phyloP scores from a whole-genome alignment of 148 eudicot species.

The Camellia granthamiana region DNA sequence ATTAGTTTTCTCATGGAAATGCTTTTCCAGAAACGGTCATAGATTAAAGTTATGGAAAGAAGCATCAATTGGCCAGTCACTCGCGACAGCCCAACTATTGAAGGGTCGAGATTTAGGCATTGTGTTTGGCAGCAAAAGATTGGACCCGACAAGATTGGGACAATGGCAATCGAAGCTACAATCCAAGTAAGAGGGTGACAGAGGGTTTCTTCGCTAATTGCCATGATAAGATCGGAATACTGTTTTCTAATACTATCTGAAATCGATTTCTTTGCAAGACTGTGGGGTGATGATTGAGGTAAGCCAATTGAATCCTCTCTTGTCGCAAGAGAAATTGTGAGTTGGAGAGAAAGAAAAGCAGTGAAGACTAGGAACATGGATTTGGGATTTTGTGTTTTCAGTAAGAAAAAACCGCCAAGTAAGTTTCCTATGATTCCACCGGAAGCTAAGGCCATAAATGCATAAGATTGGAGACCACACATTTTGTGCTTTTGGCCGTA shows the following conservation, averaged over 20 bases:
- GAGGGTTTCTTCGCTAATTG: constrained; percentile 47
- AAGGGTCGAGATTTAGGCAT: constrained; percentile 65
- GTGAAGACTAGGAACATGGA: constrained; percentile 56
- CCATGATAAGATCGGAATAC: constrained; percentile 53
- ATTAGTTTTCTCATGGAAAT: constrained; percentile 62
- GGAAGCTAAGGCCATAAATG: constrained; percentile 87
- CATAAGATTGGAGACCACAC: constrained; percentile 78
- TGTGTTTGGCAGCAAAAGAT: constrained; percentile 92
- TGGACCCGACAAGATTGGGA: constrained; percentile 83
- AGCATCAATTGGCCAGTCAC: constrained; percentile 76
- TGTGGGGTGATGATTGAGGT: constrained; percentile 26
- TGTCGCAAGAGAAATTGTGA: constrained; percentile 39
- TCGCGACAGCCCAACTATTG: constrained; percentile 69
- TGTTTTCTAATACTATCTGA: constrained; percentile 45
- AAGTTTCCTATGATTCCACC: constrained; percentile 85
- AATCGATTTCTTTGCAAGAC: constrained; percentile 23
- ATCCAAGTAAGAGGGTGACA: constrained; percentile 65
- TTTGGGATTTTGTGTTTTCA: constrained; percentile 51
- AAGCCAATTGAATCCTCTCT: constrained; percentile 68
- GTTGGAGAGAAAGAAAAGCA: constrained; percentile 48
- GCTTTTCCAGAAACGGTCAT: constrained; percentile 53
- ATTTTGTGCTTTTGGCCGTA: constrained; percentile 71
- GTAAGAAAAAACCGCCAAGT: constrained; percentile 63
- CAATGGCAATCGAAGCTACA: constrained; percentile 58
- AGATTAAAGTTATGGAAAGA: constrained; percentile 49